These are phyloP conservation scores for Elaeagnus macrophylla DNA, from an alignment of 306 rosid genomes.

Conservation along the genomic window DNA sequence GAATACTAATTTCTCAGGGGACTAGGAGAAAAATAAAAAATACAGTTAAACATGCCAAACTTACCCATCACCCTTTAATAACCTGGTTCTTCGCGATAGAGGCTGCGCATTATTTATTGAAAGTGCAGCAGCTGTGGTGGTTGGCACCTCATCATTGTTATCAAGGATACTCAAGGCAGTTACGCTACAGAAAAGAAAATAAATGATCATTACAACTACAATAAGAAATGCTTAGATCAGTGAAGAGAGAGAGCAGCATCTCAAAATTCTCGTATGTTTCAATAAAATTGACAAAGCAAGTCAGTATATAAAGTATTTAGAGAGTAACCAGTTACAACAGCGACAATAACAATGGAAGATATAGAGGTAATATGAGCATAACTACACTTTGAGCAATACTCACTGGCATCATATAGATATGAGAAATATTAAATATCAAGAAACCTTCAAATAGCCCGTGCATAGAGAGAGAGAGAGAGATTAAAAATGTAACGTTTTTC, in stretches of 20 bases:
- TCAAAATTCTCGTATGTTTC: slow-evolving; percentile 2
- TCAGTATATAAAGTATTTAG: background rate
- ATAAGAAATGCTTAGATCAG: background rate
- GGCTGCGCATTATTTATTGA: slow-evolving; percentile 60
- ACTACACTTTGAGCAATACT: too few relatives aligned
- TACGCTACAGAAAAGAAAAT: slow-evolving; percentile 44
- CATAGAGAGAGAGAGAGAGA: background rate
- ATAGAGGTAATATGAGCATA: background rate
- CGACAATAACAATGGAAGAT: background rate
- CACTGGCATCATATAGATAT: too few relatives aligned
- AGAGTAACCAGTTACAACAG: background rate
- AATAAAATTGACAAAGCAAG: background rate
- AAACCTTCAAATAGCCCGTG: background rate
- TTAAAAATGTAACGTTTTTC: background rate
- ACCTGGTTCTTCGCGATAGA: slow-evolving; percentile 89
- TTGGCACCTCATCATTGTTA: slow-evolving; percentile 78
- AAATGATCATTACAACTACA: slow-evolving; percentile 17
- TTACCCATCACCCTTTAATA: slow-evolving; percentile 87
- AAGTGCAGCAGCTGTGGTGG: slow-evolving; percentile 68
- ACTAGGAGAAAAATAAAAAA: too few relatives aligned
- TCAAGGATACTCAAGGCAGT: slow-evolving; percentile 57
- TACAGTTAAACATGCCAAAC: slow-evolving; percentile 25
- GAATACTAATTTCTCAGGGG: too few relatives aligned
- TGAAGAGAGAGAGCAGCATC: background rate
- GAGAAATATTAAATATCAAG: background rate